Percentiles rank a stretch among this genome's conserved stretches.
Evolutionary conservation across 1,139 yeast genomes (phyloP).

Genomic region (Debaryomyces udenii): DNA sequence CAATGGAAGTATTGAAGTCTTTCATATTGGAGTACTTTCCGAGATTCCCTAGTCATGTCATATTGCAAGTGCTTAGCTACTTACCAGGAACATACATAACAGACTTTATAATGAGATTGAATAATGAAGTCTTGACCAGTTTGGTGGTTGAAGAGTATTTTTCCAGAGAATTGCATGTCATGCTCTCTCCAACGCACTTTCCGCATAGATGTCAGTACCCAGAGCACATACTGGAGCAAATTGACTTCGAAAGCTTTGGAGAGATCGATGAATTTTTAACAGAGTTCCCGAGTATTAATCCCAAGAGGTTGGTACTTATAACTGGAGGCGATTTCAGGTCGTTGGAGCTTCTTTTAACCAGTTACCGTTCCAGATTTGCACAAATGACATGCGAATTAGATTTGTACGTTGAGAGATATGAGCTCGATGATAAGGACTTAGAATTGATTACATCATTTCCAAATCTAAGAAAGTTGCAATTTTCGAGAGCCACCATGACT

Average conservation of each 20-base stretch:
- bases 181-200: constrained; percentile 34
- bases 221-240: constrained; percentile 20
- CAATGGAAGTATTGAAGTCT: not conserved
- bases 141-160: constrained; percentile 32
- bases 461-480: constrained; percentile 35
- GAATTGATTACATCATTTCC: constrained; percentile 26
- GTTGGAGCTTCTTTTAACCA: constrained; percentile 26
- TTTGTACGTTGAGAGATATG: constrained; percentile 31
- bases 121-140: constrained; percentile 22
- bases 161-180: constrained; percentile 35
- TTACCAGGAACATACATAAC: constrained; percentile 31
- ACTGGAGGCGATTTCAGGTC: constrained; percentile 39
- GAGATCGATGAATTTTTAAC: constrained; percentile 37
- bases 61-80: constrained; percentile 25
- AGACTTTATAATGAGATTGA: constrained; percentile 27
- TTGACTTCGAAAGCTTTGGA: constrained; percentile 32
- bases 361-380: constrained; percentile 22
- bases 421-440: constrained; percentile 25
- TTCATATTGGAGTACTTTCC: constrained; percentile 20
- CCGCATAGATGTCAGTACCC: constrained; percentile 29
- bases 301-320: constrained; percentile 29
- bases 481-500: constrained; percentile 27
- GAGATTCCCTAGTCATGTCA: constrained; percentile 33
- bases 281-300: constrained; percentile 31
- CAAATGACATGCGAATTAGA: constrained; percentile 22